Base-by-base conservation (phyloP, 495 filamentous ascomycete species). In the Extremus antarcticus region DNA sequence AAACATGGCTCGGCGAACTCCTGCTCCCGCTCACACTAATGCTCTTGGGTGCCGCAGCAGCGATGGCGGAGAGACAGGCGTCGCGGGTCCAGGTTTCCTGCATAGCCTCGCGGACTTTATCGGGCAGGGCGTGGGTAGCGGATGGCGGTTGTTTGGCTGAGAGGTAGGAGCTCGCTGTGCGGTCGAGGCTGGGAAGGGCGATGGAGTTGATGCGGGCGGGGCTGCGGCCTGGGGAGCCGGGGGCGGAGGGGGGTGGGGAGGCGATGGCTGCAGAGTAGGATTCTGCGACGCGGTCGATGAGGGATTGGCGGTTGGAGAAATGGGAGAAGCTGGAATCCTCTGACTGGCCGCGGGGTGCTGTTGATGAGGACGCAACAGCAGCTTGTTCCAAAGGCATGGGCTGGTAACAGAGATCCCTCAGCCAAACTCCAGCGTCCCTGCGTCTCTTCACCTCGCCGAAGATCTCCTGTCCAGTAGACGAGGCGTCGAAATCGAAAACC, bases 31-130 rank as follows among this genome's bases (percentile, higher is more conserved):
- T 86, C 54, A 90, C 70, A n/a, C 86, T 90, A 17, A 77, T 71
- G 0, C 82, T 77, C 57, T 82, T 73, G n/a, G 67, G 78, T 62
- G 78, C 87, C 39, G 80, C 79, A 51, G 77, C 80, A 60, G 88
- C 84, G 25, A 83, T 75, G 20, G 75, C 75, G 8, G 80, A 77
- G 25, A 94, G 69, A 47, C 83, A 84, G 8, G 72, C 68, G 56
- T 92, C 87, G 58, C 80, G 81, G 38, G 76, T 82, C 90, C 90
- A 96, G 25, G 85, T 77, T 13, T 82, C 74, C 62, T 90, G 75
- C 73, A 88, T 76, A 59, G 85, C 79, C 47, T 91, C 85, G 56
- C 76, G 82, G 53, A 86, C 77, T 17, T 75, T 78, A 10, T 62
- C 52, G 10, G 78, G 73, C 16, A 82, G 64, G 25, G 54, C 53